A percentile compares a stretch with the other conserved stretches of the same genome.
Evolutionary conservation across 805 yeast species (phyloP).

Genomic region (Saccharomycopsis schoenii): DNA sequence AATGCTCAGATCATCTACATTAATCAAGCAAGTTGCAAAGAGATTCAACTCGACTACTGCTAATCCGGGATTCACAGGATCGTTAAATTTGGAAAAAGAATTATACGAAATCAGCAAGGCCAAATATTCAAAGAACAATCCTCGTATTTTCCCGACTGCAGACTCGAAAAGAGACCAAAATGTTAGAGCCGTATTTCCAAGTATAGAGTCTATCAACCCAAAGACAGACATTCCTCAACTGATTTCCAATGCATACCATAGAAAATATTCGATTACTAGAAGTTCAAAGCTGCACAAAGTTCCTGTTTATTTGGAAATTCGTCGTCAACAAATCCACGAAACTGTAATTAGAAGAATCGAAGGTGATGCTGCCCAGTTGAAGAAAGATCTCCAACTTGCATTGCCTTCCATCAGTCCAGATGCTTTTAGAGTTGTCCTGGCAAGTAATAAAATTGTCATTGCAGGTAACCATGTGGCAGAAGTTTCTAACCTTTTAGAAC

Average conservation of each 20-base stretch:
- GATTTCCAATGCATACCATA: slow-evolving; percentile 1
- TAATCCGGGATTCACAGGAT: background rate
- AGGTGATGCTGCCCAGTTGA: slow-evolving; percentile 59
- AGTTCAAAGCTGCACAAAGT: slow-evolving; percentile 50
- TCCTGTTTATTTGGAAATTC: slow-evolving; percentile 71
- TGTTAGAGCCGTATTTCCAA: slow-evolving; percentile 8
- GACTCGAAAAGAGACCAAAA: background rate
- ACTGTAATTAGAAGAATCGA: slow-evolving; percentile 66
- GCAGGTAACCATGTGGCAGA: slow-evolving; percentile 34
- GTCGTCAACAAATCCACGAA: slow-evolving; percentile 47
- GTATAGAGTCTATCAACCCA: slow-evolving; percentile 11
- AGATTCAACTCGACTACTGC: background rate
- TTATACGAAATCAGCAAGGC: slow-evolving; percentile 9
- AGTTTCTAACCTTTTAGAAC: slow-evolving; percentile 7
- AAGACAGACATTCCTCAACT: slow-evolving; percentile 7
- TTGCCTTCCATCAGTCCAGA: slow-evolving; percentile 39
- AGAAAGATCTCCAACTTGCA: slow-evolving; percentile 49
- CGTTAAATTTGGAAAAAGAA: slow-evolving; percentile 12
- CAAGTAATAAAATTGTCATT: slow-evolving; percentile 43
- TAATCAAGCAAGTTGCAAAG: background rate
- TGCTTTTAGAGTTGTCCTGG: slow-evolving; percentile 38
- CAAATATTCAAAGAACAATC: slow-evolving; percentile 10
- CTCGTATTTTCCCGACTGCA: slow-evolving; percentile 1
- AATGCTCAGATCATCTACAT: background rate
- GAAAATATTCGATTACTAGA: slow-evolving; percentile 26